These are phyloP conservation scores for Metschnikowia noctiluminum DNA, from an alignment of 805 yeast species.

Conservation along the genomic window DNA sequence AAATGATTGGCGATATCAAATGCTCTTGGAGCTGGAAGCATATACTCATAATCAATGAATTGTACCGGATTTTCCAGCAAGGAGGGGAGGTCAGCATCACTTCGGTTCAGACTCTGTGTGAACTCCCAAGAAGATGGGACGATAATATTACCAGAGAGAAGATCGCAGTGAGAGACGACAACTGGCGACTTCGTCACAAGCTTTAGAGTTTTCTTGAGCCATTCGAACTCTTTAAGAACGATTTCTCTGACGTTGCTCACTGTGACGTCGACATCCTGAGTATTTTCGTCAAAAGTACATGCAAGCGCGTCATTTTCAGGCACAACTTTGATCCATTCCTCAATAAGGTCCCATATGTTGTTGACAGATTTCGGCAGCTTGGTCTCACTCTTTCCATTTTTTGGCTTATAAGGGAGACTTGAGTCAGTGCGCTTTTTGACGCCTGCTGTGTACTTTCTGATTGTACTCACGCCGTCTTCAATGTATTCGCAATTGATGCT, in stretches of 20 bases:
- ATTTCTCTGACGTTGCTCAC: slow-evolving; percentile 33
- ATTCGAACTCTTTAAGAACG: slow-evolving; percentile 48
- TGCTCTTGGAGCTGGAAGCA: slow-evolving; percentile 69
- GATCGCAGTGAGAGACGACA: slow-evolving; percentile 69
- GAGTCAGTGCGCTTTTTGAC: slow-evolving; percentile 13
- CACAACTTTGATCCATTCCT: slow-evolving; percentile 59
- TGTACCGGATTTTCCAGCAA: slow-evolving; percentile 41
- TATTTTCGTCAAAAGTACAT: slow-evolving; percentile 34
- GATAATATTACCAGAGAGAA: slow-evolving; percentile 70
- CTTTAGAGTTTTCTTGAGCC: slow-evolving; percentile 46
- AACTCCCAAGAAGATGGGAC: slow-evolving; percentile 36
- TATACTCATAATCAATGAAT: slow-evolving; percentile 70
- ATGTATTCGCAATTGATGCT: slow-evolving; percentile 44
- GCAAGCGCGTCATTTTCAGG: slow-evolving; percentile 47
- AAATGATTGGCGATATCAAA: slow-evolving; percentile 74
- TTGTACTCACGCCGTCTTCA: slow-evolving; percentile 42
- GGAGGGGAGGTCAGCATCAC: slow-evolving; percentile 11
- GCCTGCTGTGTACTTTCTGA: slow-evolving; percentile 28
- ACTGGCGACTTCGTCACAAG: slow-evolving; percentile 42
- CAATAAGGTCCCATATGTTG: slow-evolving; percentile 58
- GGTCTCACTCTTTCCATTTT: slow-evolving; percentile 3
- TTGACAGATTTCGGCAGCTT: slow-evolving; percentile 24
- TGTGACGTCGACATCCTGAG: slow-evolving; percentile 19
- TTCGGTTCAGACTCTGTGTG: not conserved
- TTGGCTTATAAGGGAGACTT: not conserved